Base-by-base conservation (phyloP, 768 basidiomycete species). In the Leccinellum luteum region DNA sequence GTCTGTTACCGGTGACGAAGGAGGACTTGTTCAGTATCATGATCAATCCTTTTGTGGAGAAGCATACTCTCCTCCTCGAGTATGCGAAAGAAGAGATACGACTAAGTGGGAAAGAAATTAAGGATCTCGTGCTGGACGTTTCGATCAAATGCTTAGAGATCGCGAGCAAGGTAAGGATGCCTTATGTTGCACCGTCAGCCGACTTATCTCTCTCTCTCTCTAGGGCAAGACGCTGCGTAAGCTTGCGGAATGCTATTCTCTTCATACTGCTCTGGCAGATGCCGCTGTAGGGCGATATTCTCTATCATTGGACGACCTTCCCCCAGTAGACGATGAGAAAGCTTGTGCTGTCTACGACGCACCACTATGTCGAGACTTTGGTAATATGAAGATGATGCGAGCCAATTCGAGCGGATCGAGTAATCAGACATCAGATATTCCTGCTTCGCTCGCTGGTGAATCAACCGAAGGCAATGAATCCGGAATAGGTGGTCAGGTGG, bases 11-110 rank as follows among this genome's bases (percentile, higher is more conserved):
- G 10, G 55, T 90, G 51, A 82, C 81, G 44, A 74, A 73, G 58
- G 74, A 77, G 55, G 89, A 90, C 72, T 74, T 86, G 38, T 75
- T 79, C 51, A 81, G 85, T 66, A 73, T 90, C 48, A 78, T 91
- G 54, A 67, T 83, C 52, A 89, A 83, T 67, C 86, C 87, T 27
- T 90, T 89, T 65, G 79, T 87, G 44, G 87, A 89, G 64, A 78
- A 81, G 54, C 81, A 78, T 64, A 62, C 72, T 48, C 68, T 76
- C 44, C 68, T 87, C 19, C 65, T 86, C 48, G 78, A 82, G 48
- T 90, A 83, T 60, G 80, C 76, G 12, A 74, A 62, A 53, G 68
- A 68, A 28, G 68, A 65, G 41, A 79, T 82, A 66, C 77, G 75
- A 48, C 74, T 85, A 72, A 71, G 65, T 63, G 54, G 31, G 50